A percentile compares a stretch with the other conserved stretches of the same genome.
phyloP scores from a whole-genome alignment of 1,284 basidiomycete genomes.

The Boletus smithii region DNA sequence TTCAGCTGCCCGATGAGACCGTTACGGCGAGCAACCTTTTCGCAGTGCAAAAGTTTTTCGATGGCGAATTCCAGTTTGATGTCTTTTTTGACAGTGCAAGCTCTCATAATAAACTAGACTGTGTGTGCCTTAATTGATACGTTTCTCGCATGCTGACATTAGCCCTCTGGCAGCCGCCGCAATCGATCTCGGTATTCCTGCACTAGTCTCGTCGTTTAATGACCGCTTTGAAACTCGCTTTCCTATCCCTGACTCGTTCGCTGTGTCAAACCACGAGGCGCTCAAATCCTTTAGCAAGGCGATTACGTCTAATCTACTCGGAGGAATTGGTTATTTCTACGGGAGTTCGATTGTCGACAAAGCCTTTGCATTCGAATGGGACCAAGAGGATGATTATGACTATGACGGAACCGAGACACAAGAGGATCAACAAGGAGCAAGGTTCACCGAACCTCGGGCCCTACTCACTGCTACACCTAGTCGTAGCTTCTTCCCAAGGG shows the following conservation, averaged over 20 bases:
- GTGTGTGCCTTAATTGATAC: slow-evolving; percentile 41
- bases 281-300: slow-evolving; percentile 77
- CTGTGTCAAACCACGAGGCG: slow-evolving; percentile 45
- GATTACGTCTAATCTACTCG: slow-evolving; percentile 85
- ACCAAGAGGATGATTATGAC: slow-evolving; percentile 69
- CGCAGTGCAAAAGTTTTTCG: slow-evolving; percentile 82
- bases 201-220: slow-evolving; percentile 61
- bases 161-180: slow-evolving; percentile 42
- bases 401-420: slow-evolving; percentile 36
- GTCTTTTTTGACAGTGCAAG: slow-evolving; percentile 78
- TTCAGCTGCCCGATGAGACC: slow-evolving; percentile 74
- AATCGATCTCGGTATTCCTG: slow-evolving; percentile 67
- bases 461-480: slow-evolving; percentile 93
- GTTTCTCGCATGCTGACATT: slow-evolving; percentile 13
- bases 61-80: slow-evolving; percentile 84
- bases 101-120: slow-evolving; percentile 54
- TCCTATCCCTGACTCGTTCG: slow-evolving; percentile 58
- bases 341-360: slow-evolving; percentile 87
- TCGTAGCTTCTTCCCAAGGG: slow-evolving; percentile 92
- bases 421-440: slow-evolving; percentile 48
- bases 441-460: slow-evolving; percentile 67
- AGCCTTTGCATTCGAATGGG: slow-evolving; percentile 84
- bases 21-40: slow-evolving; percentile 75
- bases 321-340: slow-evolving; percentile 92
- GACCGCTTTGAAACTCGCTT: slow-evolving; percentile 68